Base-by-base conservation (phyloP, 352 stramenopile species). In the Thraustochytrium sp. region DNA sequence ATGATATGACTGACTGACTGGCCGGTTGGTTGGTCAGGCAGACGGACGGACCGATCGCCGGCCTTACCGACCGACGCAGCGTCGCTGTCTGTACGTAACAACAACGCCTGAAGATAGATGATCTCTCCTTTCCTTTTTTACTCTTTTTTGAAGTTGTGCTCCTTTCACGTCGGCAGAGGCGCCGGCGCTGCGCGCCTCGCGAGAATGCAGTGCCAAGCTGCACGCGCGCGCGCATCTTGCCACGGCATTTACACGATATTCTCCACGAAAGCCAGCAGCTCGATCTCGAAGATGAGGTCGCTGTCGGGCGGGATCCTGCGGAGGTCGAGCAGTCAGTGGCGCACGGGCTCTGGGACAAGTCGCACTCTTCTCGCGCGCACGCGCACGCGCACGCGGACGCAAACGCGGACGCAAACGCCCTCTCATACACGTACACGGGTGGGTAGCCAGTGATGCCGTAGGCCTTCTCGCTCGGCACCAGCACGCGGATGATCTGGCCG, bases 281-380 rank as follows among this genome's bases (percentile, higher is more conserved):
- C 76, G 21, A 84, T 59, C 38, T 84, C 76, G 34, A 84, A 84
- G 18, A 84, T 42, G 34, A 84, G 61, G n/a, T 76, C 76, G 38
- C 55, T 84, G 23, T 84, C 56, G 3, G 76, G 76, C 34, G 76
- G 76, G n/a, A 84, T 73, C 2, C 59, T 78, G 54, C 38, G 37
- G 9, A n/a, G 26, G 5, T 8, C 21, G 54, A 38, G 54, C 54
- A 21, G n/a, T n/a, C n/a, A n/a, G n/a, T n/a, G n/a, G n/a, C n/a
- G n/a, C n/a, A n/a, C n/a, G n/a, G n/a, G n/a, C n/a, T n/a, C n/a
- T n/a, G n/a, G n/a, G n/a, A n/a, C n/a, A n/a, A n/a, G n/a, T n/a
- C n/a, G n/a, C n/a, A n/a, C n/a, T n/a, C n/a, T n/a, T n/a, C n/a
- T n/a, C n/a, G n/a, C n/a, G n/a, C n/a, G n/a, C n/a, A n/a, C n/a